Conservation (phyloP, 345 rosid genomes). For the Aquilaria malaccensis region DNA sequence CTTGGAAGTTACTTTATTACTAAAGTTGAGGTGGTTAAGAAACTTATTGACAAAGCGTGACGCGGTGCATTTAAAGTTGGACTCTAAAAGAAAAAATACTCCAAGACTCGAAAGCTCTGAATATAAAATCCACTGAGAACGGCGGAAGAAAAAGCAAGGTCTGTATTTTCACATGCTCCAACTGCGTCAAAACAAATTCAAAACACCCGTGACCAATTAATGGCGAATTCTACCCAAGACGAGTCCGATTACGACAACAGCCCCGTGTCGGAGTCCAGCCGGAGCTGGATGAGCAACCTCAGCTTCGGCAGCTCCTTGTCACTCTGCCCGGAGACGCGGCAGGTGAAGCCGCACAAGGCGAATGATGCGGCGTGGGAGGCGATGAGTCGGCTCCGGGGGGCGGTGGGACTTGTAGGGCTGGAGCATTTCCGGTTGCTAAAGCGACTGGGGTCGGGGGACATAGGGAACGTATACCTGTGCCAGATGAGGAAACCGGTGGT, state of each 20-base stretch:
- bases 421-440: slow-evolving; percentile 76
- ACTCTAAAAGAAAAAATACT: too few relatives aligned
- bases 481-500: slow-evolving; percentile 58
- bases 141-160: too few relatives aligned
- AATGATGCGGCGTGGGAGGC: slow-evolving; percentile 90
- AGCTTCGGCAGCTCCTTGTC: slow-evolving; percentile 54
- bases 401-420: slow-evolving; percentile 64
- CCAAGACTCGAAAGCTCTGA: too few relatives aligned
- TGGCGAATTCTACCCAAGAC: slow-evolving; percentile 18
- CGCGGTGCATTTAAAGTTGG: too few relatives aligned
- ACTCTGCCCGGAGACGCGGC: neutral
- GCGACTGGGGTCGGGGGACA: slow-evolving; percentile 83
- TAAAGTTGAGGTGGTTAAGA: too few relatives aligned
- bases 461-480: slow-evolving; percentile 90
- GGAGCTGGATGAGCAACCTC: slow-evolving; percentile 82
- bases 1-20: too few relatives aligned
- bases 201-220: too few relatives aligned
- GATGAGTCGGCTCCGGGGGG: slow-evolving; percentile 46
- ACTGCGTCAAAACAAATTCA: neutral
- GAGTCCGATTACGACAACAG: slow-evolving; percentile 64
- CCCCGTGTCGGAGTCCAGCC: slow-evolving; percentile 65
- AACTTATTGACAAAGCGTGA: too few relatives aligned
- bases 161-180: neutral
- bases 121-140: too few relatives aligned
- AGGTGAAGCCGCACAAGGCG: slow-evolving; percentile 85